phyloP scores from a whole-genome alignment of 148 eudicot species.

The Heliosperma pusillum region DNA sequence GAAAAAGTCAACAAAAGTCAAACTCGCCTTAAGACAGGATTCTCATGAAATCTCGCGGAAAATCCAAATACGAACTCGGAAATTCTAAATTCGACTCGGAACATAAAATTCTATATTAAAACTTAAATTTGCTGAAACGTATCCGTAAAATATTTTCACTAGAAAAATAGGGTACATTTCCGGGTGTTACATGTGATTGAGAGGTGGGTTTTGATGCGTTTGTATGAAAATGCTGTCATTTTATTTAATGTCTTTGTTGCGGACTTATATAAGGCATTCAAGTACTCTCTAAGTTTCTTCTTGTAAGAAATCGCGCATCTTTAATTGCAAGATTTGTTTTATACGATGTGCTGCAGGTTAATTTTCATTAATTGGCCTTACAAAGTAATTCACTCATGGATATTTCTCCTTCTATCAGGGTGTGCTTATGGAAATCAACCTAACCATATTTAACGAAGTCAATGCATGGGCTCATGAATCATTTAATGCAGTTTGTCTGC shows the following conservation, averaged over 20 bases:
- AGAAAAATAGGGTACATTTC: too few species aligned
- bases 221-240: not conserved
- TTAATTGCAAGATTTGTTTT: not conserved
- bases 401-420: conserved; percentile 41
- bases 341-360: not conserved
- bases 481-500: conserved; percentile 43
- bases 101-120: too few species aligned
- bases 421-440: conserved; percentile 57
- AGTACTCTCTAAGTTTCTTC: not conserved
- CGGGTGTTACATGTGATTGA: too few species aligned
- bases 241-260: not conserved
- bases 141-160: too few species aligned
- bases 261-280: not conserved
- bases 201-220: not conserved
- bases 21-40: too few species aligned
- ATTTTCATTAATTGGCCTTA: not conserved
- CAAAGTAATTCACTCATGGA: not conserved
- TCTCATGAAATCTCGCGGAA: too few species aligned
- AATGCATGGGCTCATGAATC: conserved; percentile 60
- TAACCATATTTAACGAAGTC: conserved; percentile 51
- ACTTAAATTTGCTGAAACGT: too few species aligned
- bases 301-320: not conserved
- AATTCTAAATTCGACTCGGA: too few species aligned
- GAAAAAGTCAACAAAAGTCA: too few species aligned
- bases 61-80: too few species aligned